These are phyloP conservation scores for Chalciporus pseudorubinellus DNA, from an alignment of 768 basidiomycete genomes.

Conservation along the genomic window DNA sequence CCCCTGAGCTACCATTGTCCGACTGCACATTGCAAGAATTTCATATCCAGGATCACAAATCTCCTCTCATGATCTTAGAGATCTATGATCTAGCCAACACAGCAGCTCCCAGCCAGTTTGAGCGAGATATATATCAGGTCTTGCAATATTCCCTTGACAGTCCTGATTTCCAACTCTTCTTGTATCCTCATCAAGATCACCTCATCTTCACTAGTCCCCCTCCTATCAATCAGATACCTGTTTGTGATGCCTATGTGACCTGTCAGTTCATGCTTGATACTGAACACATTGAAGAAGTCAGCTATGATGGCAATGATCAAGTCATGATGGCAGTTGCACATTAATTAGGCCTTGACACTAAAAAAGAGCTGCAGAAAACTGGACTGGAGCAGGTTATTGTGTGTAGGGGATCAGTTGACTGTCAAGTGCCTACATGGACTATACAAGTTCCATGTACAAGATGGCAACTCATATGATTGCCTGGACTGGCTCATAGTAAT, in stretches of 20 bases:
- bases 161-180: slow-evolving; percentile 31
- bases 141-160: slow-evolving; percentile 28
- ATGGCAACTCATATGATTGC: slow-evolving; percentile 40
- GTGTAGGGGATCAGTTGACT: slow-evolving; percentile 40
- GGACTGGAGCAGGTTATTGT: slow-evolving; percentile 26
- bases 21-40: too few relatives aligned
- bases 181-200: slow-evolving; percentile 23
- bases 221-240: slow-evolving; percentile 28
- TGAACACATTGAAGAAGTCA: slow-evolving; percentile 36
- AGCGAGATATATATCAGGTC: slow-evolving; percentile 10
- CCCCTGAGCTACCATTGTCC: too few relatives aligned
- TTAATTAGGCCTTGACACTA: slow-evolving; percentile 24
- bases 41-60: slow-evolving; percentile 23
- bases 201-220: slow-evolving; percentile 12
- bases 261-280: slow-evolving; percentile 37
- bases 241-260: slow-evolving; percentile 25
- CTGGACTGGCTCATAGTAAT: slow-evolving; percentile 27
- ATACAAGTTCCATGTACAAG: slow-evolving; percentile 34
- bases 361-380: slow-evolving; percentile 19
- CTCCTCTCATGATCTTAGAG: slow-evolving; percentile 12
- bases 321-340: slow-evolving; percentile 32
- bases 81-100: slow-evolving; percentile 19
- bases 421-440: slow-evolving; percentile 37
- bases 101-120: slow-evolving; percentile 9
- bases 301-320: slow-evolving; percentile 36